phyloP scores from a whole-genome alignment of 805 yeast genomes.

The Myxozyma lipomycoides region DNA sequence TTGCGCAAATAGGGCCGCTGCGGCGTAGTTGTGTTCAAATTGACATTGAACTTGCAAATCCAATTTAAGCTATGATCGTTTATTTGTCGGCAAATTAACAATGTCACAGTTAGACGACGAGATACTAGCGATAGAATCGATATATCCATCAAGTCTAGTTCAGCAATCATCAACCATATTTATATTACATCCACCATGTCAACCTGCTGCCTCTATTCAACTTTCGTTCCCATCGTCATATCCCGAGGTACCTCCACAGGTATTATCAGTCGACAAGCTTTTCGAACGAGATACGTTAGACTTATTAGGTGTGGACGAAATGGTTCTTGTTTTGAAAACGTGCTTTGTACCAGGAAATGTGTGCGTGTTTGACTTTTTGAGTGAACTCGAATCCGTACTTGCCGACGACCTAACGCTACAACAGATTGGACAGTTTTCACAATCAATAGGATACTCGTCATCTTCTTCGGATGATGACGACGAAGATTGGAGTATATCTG shows the following conservation, averaged over 20 bases:
- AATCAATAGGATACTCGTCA: not conserved
- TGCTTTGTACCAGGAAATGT: constrained; percentile 62
- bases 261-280: constrained; percentile 50
- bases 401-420: not conserved
- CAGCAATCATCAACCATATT: constrained; percentile 39
- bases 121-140: constrained; percentile 77
- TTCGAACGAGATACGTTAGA: constrained; percentile 1
- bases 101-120: constrained; percentile 57
- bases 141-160: constrained; percentile 63
- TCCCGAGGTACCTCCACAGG: constrained; percentile 59
- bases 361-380: constrained; percentile 75
- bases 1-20: no score
- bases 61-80: no score
- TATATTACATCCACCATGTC: constrained; percentile 39
- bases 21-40: no score
- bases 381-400: constrained; percentile 33
- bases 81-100: no score
- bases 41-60: no score
- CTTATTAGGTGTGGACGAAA: not conserved
- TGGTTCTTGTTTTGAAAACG: constrained; percentile 41
- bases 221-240: constrained; percentile 68
- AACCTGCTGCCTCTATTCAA: constrained; percentile 51
- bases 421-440: not conserved
- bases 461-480: constrained; percentile 30
- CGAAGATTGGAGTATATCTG: constrained; percentile 67